These are phyloP conservation scores for Metschnikowia gelsemii DNA, from an alignment of 805 yeast species.

Conservation along the genomic window DNA sequence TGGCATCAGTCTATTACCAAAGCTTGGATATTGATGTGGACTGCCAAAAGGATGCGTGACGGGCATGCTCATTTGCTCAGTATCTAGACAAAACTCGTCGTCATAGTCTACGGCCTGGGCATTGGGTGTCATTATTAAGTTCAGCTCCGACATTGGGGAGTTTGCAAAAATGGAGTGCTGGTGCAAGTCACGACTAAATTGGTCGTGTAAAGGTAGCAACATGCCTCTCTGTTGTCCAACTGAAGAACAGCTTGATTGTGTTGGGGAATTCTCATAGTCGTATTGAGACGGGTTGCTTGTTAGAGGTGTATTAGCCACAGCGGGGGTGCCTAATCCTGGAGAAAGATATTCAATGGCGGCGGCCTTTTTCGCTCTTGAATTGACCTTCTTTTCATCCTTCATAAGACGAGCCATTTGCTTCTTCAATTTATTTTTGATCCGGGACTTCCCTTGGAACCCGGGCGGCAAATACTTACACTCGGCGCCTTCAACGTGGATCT, in stretches of 20 bases:
- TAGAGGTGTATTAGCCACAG: slow-evolving; percentile 18
- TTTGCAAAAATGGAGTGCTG: slow-evolving; percentile 1
- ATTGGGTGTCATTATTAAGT: slow-evolving; percentile 2
- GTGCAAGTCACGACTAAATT: slow-evolving; percentile 1
- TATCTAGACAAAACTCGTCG: slow-evolving; percentile 44
- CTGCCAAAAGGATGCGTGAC: neutral
- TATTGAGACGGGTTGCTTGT: slow-evolving; percentile 16
- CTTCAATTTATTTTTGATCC: slow-evolving; percentile 43
- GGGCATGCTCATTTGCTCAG: slow-evolving; percentile 36
- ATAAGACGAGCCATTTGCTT: slow-evolving; percentile 33
- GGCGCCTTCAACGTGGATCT: slow-evolving; percentile 49
- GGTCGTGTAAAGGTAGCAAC: slow-evolving; percentile 8
- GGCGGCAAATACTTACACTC: slow-evolving; percentile 45
- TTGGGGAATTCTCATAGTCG: slow-evolving; percentile 20
- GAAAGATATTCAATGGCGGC: slow-evolving; percentile 13
- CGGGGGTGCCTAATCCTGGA: slow-evolving; percentile 21
- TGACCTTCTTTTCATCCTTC: slow-evolving; percentile 17
- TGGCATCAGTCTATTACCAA: neutral
- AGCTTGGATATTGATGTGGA: neutral
- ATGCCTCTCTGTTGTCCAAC: slow-evolving; percentile 8
- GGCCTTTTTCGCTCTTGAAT: slow-evolving; percentile 9
- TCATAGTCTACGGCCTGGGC: slow-evolving; percentile 33
- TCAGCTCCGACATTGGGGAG: slow-evolving; percentile 10
- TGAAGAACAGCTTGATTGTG: slow-evolving; percentile 17
- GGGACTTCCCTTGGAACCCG: slow-evolving; percentile 45